Percentiles rank a stretch among this genome's conserved stretches.
These are phyloP conservation scores for Neopestalotiopsis rosae DNA, from an alignment of 2,329 filamentous ascomycete genomes.

Conservation along the genomic window DNA sequence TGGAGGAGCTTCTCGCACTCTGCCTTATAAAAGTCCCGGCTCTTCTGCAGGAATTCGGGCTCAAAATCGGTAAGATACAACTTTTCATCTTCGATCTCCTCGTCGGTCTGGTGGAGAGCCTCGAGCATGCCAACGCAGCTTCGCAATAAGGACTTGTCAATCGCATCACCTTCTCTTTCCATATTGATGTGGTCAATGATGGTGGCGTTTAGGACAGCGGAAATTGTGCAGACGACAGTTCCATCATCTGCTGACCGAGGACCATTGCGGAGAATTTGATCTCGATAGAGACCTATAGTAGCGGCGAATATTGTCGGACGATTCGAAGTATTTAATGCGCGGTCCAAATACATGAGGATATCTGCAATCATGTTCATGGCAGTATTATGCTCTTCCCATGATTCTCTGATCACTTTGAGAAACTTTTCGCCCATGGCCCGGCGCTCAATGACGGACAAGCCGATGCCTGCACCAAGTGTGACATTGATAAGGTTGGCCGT, in stretches of 20 bases:
- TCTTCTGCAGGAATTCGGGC: constrained; percentile 73
- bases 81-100: constrained; percentile 78
- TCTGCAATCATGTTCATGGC: constrained; percentile 98
- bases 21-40: constrained; percentile 72
- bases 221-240: constrained; percentile 54
- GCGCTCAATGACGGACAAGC: constrained; percentile 76
- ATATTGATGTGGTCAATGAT: constrained; percentile 90
- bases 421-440: constrained; percentile 84
- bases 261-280: constrained; percentile 75
- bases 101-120: constrained; percentile 80
- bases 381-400: constrained; percentile 88
- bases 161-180: constrained; percentile 88
- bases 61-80: constrained; percentile 88
- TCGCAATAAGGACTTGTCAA: constrained; percentile 82
- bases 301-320: constrained; percentile 81
- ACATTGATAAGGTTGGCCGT: constrained; percentile 68
- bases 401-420: constrained; percentile 73
- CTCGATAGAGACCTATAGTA: constrained; percentile 86
- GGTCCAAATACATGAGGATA: constrained; percentile 97
- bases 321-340: constrained; percentile 77
- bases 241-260: constrained; percentile 47
- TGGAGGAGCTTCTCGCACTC: constrained; percentile 79
- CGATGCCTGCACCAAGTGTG: constrained; percentile 60
- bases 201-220: constrained; percentile 78
- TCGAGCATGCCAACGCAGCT: constrained; percentile 91